phyloP scores from a whole-genome alignment of 768 basidiomycete species.

The Termitomyces sp. region DNA sequence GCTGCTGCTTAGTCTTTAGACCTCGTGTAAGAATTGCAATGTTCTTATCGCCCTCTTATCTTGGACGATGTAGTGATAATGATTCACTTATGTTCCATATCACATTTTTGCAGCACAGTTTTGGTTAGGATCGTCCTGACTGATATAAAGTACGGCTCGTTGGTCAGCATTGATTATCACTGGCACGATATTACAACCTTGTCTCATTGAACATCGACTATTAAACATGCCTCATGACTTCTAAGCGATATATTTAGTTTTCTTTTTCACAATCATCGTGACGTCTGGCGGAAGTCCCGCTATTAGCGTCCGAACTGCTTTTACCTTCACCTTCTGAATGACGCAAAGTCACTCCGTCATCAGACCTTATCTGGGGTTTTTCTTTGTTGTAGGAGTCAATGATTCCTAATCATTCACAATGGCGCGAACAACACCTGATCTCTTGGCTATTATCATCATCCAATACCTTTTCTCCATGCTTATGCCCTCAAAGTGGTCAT shows the following conservation, averaged over 20 bases:
- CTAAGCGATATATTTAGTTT: no score
- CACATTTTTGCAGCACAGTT: background rate
- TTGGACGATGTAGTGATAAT: background rate
- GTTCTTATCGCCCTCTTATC: constrained; percentile 1
- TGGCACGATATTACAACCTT: background rate
- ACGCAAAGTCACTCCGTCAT: background rate
- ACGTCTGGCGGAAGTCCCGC: background rate
- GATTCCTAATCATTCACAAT: background rate
- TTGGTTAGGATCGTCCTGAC: background rate
- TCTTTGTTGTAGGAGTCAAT: constrained; percentile 1
- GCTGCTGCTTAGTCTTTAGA: background rate
- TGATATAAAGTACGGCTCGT: background rate
- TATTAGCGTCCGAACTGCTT: background rate
- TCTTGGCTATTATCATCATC: background rate
- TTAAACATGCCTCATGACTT: background rate
- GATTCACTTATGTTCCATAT: no score
- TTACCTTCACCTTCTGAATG: background rate
- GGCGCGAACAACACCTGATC: background rate
- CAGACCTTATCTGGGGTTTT: background rate
- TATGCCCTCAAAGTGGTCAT: background rate
- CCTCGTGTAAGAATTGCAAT: background rate
- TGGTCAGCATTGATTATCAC: no score
- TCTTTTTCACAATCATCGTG: background rate
- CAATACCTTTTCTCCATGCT: background rate
- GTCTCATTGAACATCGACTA: background rate